phyloP scores from a whole-genome alignment of 2,329 filamentous ascomycete genomes.

The Talaromyces sp. region DNA sequence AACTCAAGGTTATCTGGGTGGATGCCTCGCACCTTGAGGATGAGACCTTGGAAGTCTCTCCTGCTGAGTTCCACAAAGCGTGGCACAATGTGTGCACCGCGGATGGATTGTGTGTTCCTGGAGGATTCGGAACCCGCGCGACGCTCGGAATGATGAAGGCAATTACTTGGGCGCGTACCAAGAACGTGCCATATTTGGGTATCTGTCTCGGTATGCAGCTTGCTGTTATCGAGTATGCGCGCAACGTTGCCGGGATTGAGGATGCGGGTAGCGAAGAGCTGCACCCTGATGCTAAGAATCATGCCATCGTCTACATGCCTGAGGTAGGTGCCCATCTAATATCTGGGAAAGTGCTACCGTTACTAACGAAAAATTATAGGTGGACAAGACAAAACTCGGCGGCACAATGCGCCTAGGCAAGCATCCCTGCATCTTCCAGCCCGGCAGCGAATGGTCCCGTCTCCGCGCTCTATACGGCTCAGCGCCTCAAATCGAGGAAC shows the following conservation, averaged over 20 bases:
- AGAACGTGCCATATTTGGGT: conserved; percentile 76
- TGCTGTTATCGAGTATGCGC: conserved; percentile 81
- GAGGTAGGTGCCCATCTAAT: conserved; percentile 43
- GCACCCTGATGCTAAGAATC: conserved; percentile 39
- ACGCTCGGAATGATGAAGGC: conserved; percentile 86
- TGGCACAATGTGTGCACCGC: conserved; percentile 58
- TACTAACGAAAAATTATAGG: conserved; percentile 21
- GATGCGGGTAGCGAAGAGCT: conserved; percentile 7
- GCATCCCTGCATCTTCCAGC: conserved; percentile 69
- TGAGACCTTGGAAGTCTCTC: conserved; percentile 54
- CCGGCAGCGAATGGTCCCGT: conserved; percentile 69
- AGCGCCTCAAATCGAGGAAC: conserved; percentile 54
- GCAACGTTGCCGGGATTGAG: conserved; percentile 35
- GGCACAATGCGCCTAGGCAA: conserved; percentile 83
- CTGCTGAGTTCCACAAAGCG: conserved; percentile 57
- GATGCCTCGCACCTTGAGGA: conserved; percentile 80
- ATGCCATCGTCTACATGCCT: conserved; percentile 86
- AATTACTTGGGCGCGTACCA: conserved; percentile 79
- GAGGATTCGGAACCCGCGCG: conserved; percentile 75
- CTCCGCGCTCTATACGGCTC: conserved; percentile 68
- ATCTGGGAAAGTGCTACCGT: not conserved
- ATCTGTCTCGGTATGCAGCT: conserved; percentile 92
- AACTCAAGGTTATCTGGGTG: conserved; percentile 76
- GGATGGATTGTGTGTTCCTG: conserved; percentile 48
- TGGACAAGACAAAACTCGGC: conserved; percentile 68